Conservation (phyloP, 1,284 basidiomycete genomes). For the Dichomitus squalens region DNA sequence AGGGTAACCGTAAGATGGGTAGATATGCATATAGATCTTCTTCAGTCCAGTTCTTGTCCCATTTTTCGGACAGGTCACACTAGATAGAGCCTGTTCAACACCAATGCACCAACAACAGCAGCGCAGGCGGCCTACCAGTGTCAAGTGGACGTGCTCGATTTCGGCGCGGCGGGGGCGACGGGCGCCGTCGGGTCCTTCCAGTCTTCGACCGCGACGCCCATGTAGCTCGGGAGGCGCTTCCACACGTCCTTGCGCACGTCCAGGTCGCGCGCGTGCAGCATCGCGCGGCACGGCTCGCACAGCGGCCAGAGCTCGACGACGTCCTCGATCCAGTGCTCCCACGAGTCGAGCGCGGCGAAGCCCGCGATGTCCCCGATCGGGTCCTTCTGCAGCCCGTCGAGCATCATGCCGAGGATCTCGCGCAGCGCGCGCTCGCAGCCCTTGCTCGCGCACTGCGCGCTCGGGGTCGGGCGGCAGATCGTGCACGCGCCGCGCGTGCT, state of each 20-base stretch:
- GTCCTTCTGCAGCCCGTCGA: constrained; percentile 26
- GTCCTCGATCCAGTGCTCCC: constrained; percentile 28
- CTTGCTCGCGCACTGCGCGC: constrained; percentile 19
- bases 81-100: too few relatives aligned
- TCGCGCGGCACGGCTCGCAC: constrained; percentile 24
- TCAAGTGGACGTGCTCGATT: background rate
- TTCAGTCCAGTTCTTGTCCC: constrained; percentile 1
- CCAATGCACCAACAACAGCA: background rate
- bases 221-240: constrained; percentile 19
- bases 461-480: constrained; percentile 18
- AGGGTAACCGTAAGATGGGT: background rate
- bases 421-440: constrained; percentile 24
- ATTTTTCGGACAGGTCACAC: background rate
- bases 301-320: constrained; percentile 26
- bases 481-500: constrained; percentile 24
- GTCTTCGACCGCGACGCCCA: constrained; percentile 23
- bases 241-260: constrained; percentile 22
- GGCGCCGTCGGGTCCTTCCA: constrained; percentile 21
- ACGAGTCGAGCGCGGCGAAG: constrained; percentile 25
- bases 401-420: constrained; percentile 24
- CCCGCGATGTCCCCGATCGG: constrained; percentile 24
- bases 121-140: background rate
- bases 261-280: constrained; percentile 24
- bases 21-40: constrained; percentile 2
- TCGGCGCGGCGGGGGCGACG: background rate